Base-by-base conservation (phyloP, 139 green algal genomes). In the Pleodorina starrii region DNA sequence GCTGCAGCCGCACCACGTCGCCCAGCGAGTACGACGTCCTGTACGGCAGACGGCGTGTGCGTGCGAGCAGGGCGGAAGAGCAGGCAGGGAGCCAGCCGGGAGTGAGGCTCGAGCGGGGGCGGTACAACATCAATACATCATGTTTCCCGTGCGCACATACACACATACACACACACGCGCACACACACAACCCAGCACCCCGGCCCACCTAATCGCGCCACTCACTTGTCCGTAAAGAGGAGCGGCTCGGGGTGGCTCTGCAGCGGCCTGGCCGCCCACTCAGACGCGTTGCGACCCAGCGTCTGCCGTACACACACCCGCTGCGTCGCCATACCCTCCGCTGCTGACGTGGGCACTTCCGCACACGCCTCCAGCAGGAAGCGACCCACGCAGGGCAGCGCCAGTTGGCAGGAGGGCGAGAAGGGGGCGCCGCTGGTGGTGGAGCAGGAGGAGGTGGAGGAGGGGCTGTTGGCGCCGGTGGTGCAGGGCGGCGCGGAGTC, bases 361-460 rank as follows among this genome's bases (percentile, higher is more conserved):
- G 66, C 82, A 43, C 82, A 92, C 0, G 81, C 89, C 63, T 84
- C 44, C 32, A 94, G 83, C 32, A 42, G 36, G 35, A 92, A 94
- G 23, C 68, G 59, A 3, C 91, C 91, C n/a, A 85, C 72, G 78
- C 91, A 94, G 14, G 91, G 91, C 54, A 94, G 86, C 35, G 38
- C 29, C 54, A 94, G 75, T 80, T 92, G 91, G 86, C 89, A 94
- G 32, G 17, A 12, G 4, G n/a, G 1, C 1, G 54, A 44, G 60
- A 81, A 86, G 32, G n/a, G n/a, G 40, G 85, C 68, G n/a, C 43
- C 32, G 27, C 42, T n/a, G 17, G 77, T 25, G 25, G 36, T 1
- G 11, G 57, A 17, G 43, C 78, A 87, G 63, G 29, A 87, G 42
- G 29, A 42, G 81, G 43, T 27, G 12, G 38, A n/a, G n/a, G n/a